Base-by-base conservation (phyloP, 805 yeast genomes). In the Kluyveromyces lactis region DNA sequence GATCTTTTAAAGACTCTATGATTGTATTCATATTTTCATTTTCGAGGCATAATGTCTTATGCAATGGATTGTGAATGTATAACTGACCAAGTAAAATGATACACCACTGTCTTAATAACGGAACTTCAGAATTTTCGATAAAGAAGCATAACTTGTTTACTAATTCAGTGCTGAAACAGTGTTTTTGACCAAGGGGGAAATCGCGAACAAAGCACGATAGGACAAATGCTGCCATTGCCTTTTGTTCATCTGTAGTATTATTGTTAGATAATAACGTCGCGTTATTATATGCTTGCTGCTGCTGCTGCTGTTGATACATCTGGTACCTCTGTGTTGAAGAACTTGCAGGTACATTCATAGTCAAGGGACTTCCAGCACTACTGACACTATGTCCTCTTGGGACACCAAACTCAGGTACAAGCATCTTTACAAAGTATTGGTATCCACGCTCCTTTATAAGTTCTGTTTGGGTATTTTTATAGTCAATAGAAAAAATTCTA, bases 221-320 rank as follows among this genome's bases (percentile, higher is more conserved):
- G 13, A 92, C 86, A 54, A 92, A 86, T 0, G 95, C 94, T 62
- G 97, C 83, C 86, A 90, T 85, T 0, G 97, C 97, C 56, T 86
- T 81, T 55, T 90, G 96, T 50, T 86, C 95, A 50, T 81, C 86
- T 40, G 77, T 76, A 7, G 64, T 61, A 39, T 58, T 58, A 41
- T 50, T 59, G n/a, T 36, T 44, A 9, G 26, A 38, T 8, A 27
- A 31, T 27, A 32, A 44, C 9, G 42, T 33, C 13, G 43, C 37
- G 23, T 38, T 39, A 18, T 34, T 21, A 11, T 41, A 29, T 15
- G 43, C 18, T 26, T 34, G 39, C 24, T 24, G 19, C 18, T 18
- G 41, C 17, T 52, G 16, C 44, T 54, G 10, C 43, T 48, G 31
- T 33, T 52, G 48, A 41, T 48, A 44, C 27, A 39, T 27, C 31